phyloP scores from a whole-genome alignment of 2,329 filamentous ascomycete species.

The Colletotrichum orchidophilum region DNA sequence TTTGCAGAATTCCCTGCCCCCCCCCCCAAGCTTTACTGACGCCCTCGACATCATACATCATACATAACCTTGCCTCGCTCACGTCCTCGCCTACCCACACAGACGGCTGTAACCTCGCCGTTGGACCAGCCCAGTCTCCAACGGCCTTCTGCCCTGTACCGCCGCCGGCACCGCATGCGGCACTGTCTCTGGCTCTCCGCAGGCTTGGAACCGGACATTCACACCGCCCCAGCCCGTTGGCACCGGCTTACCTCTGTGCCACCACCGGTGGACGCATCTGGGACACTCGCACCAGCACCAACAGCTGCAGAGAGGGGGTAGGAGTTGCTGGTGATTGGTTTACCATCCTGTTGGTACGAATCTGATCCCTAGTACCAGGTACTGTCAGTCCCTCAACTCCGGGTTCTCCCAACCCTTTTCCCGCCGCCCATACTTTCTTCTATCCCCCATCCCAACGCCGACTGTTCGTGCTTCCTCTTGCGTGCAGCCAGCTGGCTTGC shows the following conservation, averaged over 20 bases:
- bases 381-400: not conserved
- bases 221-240: conserved; percentile 14
- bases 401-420: not conserved
- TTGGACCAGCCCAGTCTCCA: not conserved
- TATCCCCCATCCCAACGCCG: not conserved
- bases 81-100: not conserved
- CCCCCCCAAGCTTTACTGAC: not conserved
- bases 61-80: not conserved
- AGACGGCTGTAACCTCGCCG: not conserved
- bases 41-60: not conserved
- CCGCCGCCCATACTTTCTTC: not conserved
- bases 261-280: not conserved
- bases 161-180: conserved; percentile 1
- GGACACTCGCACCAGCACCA: not conserved
- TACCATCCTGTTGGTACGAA: conserved; percentile 21
- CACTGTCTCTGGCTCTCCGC: conserved; percentile 1
- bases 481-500: not conserved
- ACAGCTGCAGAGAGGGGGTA: conserved; percentile 2
- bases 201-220: conserved; percentile 8
- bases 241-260: conserved; percentile 8
- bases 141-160: not conserved
- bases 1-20: not conserved
- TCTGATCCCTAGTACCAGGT: conserved; percentile 1
- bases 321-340: conserved; percentile 1
- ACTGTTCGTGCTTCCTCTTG: not conserved